Percentiles rank a stretch among this genome's conserved stretches.
Conservation (phyloP, 1,139 yeast genomes). For the Tardiomyces depauwii region DNA sequence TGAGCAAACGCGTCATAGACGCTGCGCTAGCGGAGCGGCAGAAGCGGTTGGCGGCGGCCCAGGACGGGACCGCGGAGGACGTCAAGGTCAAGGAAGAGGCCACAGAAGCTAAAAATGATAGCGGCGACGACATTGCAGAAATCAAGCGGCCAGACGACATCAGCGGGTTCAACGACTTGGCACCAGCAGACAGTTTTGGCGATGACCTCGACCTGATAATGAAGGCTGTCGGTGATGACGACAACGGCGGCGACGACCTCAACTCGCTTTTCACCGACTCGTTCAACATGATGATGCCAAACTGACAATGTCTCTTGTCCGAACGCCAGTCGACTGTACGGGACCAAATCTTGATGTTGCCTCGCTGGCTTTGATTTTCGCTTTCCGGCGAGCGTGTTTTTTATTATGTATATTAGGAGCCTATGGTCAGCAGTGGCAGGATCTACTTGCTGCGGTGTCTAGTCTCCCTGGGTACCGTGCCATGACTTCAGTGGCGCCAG, state of each 20-base stretch:
- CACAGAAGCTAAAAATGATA: slow-evolving; percentile 1
- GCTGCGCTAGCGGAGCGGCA: not conserved
- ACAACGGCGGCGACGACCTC: not conserved
- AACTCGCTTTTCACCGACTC: not conserved
- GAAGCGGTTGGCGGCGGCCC: not conserved
- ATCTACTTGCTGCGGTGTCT: too few relatives aligned
- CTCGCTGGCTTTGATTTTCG: too few relatives aligned
- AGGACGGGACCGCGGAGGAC: not conserved
- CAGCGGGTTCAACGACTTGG: not conserved
- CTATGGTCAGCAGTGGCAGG: too few relatives aligned
- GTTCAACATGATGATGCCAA: not conserved
- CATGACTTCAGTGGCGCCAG: too few relatives aligned
- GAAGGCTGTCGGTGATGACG: not conserved
- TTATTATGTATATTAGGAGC: too few relatives aligned
- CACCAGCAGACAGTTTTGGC: not conserved
- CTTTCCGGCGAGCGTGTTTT: too few relatives aligned
- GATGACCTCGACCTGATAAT: not conserved
- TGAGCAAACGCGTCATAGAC: slow-evolving; percentile 8
- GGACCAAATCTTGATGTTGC: too few relatives aligned
- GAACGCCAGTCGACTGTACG: too few relatives aligned
- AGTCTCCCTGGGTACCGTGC: too few relatives aligned
- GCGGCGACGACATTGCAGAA: slow-evolving; percentile 2
- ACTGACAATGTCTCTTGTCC: not conserved
- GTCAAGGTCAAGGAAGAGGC: slow-evolving; percentile 2
- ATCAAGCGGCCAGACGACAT: not conserved